phyloP scores from a whole-genome alignment of 2,329 filamentous ascomycete genomes.

The Colletotrichum neosansevieriae region DNA sequence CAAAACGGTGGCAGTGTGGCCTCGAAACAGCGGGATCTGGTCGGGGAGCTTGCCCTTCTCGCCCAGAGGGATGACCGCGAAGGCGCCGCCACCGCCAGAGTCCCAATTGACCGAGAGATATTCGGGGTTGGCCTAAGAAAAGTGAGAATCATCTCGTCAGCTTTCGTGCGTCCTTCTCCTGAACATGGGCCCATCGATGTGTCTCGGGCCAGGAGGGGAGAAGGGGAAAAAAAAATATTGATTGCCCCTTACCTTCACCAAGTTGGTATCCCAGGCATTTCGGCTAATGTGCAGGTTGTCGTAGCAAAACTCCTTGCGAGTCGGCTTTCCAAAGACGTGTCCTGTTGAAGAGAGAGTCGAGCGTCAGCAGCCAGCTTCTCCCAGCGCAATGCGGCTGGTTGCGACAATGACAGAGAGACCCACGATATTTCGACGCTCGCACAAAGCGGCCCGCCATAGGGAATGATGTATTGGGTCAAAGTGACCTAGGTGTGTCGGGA shows the following conservation, averaged over 20 bases:
- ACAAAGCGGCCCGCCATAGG: constrained; percentile 74
- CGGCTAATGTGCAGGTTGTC: constrained; percentile 97
- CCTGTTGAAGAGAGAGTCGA: constrained; percentile 64
- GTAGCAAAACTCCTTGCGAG: constrained; percentile 98
- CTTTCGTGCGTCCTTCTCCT: constrained; percentile 8
- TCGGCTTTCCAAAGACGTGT: constrained; percentile 97
- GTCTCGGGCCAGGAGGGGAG: constrained; percentile 15
- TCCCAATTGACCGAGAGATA: constrained; percentile 99
- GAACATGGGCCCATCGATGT: constrained; percentile 10
- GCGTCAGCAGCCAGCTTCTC: constrained; percentile 43
- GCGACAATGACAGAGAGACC: constrained; percentile 47
- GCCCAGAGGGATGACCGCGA: constrained; percentile 91
- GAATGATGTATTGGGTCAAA: constrained; percentile 29
- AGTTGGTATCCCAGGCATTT: constrained; percentile 99
- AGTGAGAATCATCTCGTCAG: constrained; percentile 16
- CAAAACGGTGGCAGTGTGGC: constrained; percentile 93
- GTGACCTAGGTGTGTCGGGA: neutral
- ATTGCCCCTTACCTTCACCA: constrained; percentile 83
- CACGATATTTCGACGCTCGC: constrained; percentile 77
- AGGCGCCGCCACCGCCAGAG: constrained; percentile 92
- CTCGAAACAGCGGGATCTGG: constrained; percentile 92
- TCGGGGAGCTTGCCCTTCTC: constrained; percentile 94
- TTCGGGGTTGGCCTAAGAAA: constrained; percentile 86
- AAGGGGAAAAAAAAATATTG: constrained; percentile 5
- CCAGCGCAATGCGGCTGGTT: constrained; percentile 46